phyloP scores from a whole-genome alignment of 805 yeast genomes.

The Ogataea nonfermentans region DNA sequence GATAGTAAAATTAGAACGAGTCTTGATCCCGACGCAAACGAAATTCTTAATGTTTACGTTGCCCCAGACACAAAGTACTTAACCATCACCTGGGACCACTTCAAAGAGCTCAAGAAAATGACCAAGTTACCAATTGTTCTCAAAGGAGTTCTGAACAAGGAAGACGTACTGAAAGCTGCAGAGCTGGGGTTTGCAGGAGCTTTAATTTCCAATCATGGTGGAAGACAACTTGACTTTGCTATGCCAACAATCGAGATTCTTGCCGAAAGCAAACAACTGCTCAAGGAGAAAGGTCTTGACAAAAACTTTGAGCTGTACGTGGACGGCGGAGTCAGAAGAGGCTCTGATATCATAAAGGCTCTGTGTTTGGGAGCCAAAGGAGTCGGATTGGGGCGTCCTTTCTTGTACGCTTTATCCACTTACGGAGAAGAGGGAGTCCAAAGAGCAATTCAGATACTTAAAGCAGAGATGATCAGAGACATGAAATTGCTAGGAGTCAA shows the following conservation, averaged over 20 bases:
- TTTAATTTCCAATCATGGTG: constrained; percentile 71
- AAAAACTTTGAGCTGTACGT: constrained; percentile 38
- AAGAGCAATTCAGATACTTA: constrained; percentile 59
- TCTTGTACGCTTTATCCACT: constrained; percentile 72
- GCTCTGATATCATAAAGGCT: constrained; percentile 42
- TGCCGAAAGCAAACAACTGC: constrained; percentile 49
- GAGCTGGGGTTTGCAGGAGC: constrained; percentile 60
- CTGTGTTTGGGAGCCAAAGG: constrained; percentile 43
- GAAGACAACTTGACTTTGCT: constrained; percentile 64
- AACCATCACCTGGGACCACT: constrained; percentile 54
- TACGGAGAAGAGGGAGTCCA: constrained; percentile 75
- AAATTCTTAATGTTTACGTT: constrained; percentile 13
- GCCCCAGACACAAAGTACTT: constrained; percentile 13
- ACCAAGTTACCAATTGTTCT: constrained; percentile 46
- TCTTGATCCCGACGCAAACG: constrained; percentile 39
- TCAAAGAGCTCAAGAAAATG: constrained; percentile 46
- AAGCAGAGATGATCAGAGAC: constrained; percentile 59
- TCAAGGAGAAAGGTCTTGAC: constrained; percentile 41
- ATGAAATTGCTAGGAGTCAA: constrained; percentile 67
- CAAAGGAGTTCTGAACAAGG: constrained; percentile 65
- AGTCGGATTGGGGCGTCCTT: constrained; percentile 75
- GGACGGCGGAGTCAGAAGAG: constrained; percentile 46
- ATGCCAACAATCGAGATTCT: constrained; percentile 60
- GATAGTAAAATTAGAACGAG: constrained; percentile 69
- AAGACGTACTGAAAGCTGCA: constrained; percentile 59